Evolutionary conservation across 1,139 yeast species (phyloP).

Genomic region (Saccharomyces pastorianus): DNA sequence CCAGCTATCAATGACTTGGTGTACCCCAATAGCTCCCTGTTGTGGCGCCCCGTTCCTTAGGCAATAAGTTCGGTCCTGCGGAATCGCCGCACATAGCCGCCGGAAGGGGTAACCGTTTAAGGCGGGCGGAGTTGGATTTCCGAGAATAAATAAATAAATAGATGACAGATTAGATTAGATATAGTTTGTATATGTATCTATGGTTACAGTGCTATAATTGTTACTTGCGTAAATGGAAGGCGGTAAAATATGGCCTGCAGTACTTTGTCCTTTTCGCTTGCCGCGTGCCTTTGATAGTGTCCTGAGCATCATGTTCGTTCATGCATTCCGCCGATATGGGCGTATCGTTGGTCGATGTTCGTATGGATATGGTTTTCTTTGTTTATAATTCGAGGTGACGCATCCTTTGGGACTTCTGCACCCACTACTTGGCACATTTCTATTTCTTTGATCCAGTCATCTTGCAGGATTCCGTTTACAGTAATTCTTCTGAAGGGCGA

Average conservation of each 20-base stretch:
- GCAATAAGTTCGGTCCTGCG: not conserved
- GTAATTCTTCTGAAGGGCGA: slow-evolving; percentile 71
- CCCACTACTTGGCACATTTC: slow-evolving; percentile 39
- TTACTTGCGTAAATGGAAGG: not conserved
- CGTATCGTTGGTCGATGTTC: not conserved
- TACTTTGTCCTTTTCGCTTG: not conserved
- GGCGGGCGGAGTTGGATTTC: not conserved
- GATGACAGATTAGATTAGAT: not conserved
- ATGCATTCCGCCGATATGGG: slow-evolving; percentile 1
- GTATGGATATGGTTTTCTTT: slow-evolving; percentile 4
- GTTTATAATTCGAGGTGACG: not conserved
- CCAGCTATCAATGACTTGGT: not conserved
- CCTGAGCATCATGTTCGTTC: not conserved
- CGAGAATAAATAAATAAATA: not conserved
- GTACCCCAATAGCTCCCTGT: not conserved
- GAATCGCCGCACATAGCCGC: slow-evolving; percentile 1
- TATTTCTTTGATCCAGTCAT: slow-evolving; percentile 55
- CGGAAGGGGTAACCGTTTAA: not conserved
- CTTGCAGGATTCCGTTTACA: slow-evolving; percentile 64
- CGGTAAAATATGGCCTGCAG: not conserved
- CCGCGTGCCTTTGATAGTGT: not conserved
- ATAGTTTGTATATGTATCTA: not conserved
- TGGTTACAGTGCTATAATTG: not conserved
- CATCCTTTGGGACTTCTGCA: not conserved
- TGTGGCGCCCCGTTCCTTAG: not conserved